A percentile compares a stretch with the other conserved stretches of the same genome.
Evolutionary conservation across 345 rosid genomes (phyloP).

Genomic region (Cardamine chenopodiifolia): DNA sequence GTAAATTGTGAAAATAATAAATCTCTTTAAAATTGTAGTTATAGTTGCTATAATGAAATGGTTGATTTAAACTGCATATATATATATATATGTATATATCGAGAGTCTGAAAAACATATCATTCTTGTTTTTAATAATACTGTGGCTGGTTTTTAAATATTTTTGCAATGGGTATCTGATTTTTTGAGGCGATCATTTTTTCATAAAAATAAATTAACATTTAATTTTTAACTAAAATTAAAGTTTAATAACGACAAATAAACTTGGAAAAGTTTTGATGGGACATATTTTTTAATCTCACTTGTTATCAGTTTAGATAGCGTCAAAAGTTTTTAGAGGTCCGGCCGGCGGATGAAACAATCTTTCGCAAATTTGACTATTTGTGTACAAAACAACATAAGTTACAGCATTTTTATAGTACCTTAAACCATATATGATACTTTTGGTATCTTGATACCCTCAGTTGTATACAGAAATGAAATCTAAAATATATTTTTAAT

Average conservation of each 20-base stretch:
- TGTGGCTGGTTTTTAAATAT: not conserved
- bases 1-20: not conserved
- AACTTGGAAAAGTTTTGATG: conserved; percentile 21
- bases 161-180: not conserved
- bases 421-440: conserved; percentile 11
- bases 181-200: not conserved
- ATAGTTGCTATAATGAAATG: not conserved
- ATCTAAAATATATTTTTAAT: not conserved
- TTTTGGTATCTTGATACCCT: conserved; percentile 13
- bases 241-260: not conserved
- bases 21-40: not conserved
- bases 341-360: not conserved
- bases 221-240: not conserved
- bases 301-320: not conserved
- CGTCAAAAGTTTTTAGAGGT: conserved; percentile 1
- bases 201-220: conserved; percentile 15
- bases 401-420: conserved; percentile 19
- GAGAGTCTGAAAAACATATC: not conserved
- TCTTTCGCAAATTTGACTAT: conserved; percentile 14
- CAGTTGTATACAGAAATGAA: conserved; percentile 18
- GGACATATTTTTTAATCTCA: conserved; percentile 1
- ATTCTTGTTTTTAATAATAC: not conserved
- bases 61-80: not conserved
- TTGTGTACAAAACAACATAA: conserved; percentile 26
- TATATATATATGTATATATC: not conserved